A percentile compares a stretch with the other conserved stretches of the same genome.
Conservation (phyloP, 805 yeast genomes). For the Grigorovia transvaalensis region DNA sequence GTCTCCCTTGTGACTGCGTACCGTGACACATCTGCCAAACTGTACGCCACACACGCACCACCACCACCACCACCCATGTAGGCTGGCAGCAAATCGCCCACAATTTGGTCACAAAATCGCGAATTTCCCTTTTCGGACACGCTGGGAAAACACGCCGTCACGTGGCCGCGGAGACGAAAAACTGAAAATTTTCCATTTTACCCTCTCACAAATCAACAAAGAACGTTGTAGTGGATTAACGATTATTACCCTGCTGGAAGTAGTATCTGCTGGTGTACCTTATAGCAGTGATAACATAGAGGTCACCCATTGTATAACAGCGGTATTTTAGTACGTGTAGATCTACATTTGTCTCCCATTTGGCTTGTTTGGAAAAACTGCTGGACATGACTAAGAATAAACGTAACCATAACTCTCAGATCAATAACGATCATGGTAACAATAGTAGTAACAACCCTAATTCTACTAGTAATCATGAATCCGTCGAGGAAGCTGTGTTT, state of each 20-base stretch:
- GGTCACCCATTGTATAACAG: neutral
- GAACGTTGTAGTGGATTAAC: neutral
- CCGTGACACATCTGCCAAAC: constrained; percentile 21
- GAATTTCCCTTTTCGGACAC: neutral
- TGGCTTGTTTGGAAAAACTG: neutral
- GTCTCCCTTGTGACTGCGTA: constrained; percentile 17
- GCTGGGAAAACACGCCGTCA: too few species aligned
- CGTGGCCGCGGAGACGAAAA: neutral
- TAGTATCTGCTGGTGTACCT: neutral
- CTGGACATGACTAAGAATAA: neutral
- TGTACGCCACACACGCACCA: constrained; percentile 27
- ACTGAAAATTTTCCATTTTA: neutral
- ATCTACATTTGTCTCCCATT: neutral
- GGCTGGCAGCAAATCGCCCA: too few species aligned
- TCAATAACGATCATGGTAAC: too few species aligned
- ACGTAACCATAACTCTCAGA: neutral
- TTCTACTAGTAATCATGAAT: constrained; percentile 15
- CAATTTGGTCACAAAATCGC: constrained; percentile 7
- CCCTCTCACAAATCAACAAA: neutral
- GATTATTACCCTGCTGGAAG: constrained; percentile 3
- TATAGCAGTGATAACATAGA: neutral
- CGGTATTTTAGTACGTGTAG: neutral
- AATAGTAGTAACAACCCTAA: neutral
- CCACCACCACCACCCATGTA: constrained; percentile 21
- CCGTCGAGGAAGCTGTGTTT: constrained; percentile 73